phyloP scores from a whole-genome alignment of 2,329 filamentous ascomycete species.

The Amylocarpus encephaloides region DNA sequence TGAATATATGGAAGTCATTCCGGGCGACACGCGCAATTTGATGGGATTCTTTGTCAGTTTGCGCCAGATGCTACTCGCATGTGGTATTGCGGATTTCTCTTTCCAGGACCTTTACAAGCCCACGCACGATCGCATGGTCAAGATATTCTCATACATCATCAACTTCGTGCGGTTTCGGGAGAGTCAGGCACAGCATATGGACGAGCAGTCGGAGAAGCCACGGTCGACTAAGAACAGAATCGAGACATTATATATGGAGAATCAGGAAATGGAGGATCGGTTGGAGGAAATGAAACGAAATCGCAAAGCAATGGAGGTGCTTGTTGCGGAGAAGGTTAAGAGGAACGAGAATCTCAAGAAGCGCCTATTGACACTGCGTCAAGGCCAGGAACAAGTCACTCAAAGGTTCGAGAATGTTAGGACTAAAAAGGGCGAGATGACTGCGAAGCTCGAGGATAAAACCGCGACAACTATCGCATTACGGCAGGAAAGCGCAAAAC shows the following conservation, averaged over 20 bases:
- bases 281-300: conserved; percentile 76
- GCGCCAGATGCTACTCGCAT: conserved; percentile 73
- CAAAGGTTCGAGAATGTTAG: conserved; percentile 79
- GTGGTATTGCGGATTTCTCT: conserved; percentile 87
- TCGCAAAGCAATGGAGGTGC: conserved; percentile 70
- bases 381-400: conserved; percentile 76
- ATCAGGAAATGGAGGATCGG: conserved; percentile 76
- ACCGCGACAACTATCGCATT: conserved; percentile 63
- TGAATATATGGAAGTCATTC: conserved; percentile 76
- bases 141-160: conserved; percentile 96
- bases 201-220: conserved; percentile 87
- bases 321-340: conserved; percentile 77
- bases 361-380: conserved; percentile 70
- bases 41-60: conserved; percentile 93
- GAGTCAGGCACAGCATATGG: conserved; percentile 81
- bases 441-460: conserved; percentile 64
- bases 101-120: conserved; percentile 90
- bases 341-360: conserved; percentile 84
- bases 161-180: conserved; percentile 98
- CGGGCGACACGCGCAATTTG: conserved; percentile 81
- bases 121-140: conserved; percentile 81
- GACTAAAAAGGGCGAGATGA: conserved; percentile 70
- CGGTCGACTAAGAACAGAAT: conserved; percentile 83
- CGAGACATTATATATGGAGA: conserved; percentile 76
- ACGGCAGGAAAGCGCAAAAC: conserved; percentile 79